Base-by-base conservation (phyloP, 768 basidiomycete genomes). In the Tylopilus vinaceipallidus region DNA sequence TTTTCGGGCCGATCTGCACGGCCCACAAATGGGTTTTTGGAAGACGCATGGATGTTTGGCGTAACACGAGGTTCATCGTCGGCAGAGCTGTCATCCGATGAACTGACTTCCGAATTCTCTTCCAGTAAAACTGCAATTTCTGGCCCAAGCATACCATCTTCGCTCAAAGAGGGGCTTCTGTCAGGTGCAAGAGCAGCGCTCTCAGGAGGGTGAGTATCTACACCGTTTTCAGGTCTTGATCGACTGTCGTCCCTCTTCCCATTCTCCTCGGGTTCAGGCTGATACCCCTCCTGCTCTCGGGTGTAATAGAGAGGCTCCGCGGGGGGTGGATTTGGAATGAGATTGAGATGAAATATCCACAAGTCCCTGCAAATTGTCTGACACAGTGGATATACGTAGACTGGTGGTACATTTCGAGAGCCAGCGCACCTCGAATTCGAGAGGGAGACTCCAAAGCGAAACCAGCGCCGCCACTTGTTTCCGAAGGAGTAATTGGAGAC, bases 401-500 rank as follows among this genome's bases (percentile, higher is more conserved):
- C 33, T 7, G 16, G n/a, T n/a, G n/a, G n/a, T 27, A 45, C 45
- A 33, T 7, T 16, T 7, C n/a, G 34, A 38, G 33, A 26, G 9
- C 34, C 22, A 36, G 57, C 73, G 42, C 50, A 88, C 91, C 78
- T 92, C 91, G 52, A 91, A 89, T 61, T 91, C 88, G 0, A 73
- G 62, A 7, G 91, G 91, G 19, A 94, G 73, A n/a, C 72, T 64
- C 91, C 91, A 93, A 10, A 81, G 56, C 12, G 61, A 60, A 4
- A 63, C 76, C 49, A 93, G 66, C n/a, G 77, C 75, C 6, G 70
- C 72, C 12, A 93, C 71, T 66, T 97, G 93, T 58, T 84, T 80
- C 27, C 93, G 77, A 11, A 95, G 72, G 46, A 97, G 71, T 1
- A 91, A 70, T 66, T 97, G 95, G 30, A 91, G 73, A 59, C 88